A percentile compares a stretch with the other conserved stretches of the same genome.
phyloP scores from a whole-genome alignment of 2,329 filamentous ascomycete genomes.

The Epichloe coenophiala region DNA sequence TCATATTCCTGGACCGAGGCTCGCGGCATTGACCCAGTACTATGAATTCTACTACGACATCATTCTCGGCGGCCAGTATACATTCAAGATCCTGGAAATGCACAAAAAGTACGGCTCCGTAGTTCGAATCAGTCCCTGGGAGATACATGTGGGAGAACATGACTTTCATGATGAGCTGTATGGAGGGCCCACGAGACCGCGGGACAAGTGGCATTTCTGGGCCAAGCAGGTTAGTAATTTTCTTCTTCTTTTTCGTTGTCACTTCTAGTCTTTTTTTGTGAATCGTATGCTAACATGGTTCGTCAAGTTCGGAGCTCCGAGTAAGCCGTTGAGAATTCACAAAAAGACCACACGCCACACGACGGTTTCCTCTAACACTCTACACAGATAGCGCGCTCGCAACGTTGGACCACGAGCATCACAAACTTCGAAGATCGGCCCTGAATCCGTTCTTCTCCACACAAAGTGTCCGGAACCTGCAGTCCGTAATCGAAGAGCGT shows the following conservation, averaged over 20 bases:
- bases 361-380: neutral
- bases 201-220: conserved; percentile 22
- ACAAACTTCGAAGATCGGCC: conserved; percentile 20
- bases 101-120: conserved; percentile 29
- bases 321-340: conserved; percentile 9
- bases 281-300: neutral
- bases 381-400: conserved; percentile 19
- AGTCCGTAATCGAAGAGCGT: conserved; percentile 23
- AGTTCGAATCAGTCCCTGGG: conserved; percentile 26
- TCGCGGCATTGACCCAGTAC: conserved; percentile 25
- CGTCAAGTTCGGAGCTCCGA: conserved; percentile 19
- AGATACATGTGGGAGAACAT: conserved; percentile 24
- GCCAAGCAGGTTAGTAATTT: conserved; percentile 18
- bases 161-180: conserved; percentile 28
- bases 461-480: conserved; percentile 23
- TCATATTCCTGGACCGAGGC: conserved; percentile 24
- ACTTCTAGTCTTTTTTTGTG: neutral
- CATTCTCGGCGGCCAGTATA: conserved; percentile 26
- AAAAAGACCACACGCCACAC: neutral
- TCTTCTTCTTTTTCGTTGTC: too few species aligned
- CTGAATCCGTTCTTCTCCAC: conserved; percentile 25
- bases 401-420: conserved; percentile 21
- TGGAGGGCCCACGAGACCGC: conserved; percentile 15
- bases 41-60: conserved; percentile 32
- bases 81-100: conserved; percentile 26